Conservation (phyloP, 495 filamentous ascomycete species). For the Articulospora tetracladia region DNA sequence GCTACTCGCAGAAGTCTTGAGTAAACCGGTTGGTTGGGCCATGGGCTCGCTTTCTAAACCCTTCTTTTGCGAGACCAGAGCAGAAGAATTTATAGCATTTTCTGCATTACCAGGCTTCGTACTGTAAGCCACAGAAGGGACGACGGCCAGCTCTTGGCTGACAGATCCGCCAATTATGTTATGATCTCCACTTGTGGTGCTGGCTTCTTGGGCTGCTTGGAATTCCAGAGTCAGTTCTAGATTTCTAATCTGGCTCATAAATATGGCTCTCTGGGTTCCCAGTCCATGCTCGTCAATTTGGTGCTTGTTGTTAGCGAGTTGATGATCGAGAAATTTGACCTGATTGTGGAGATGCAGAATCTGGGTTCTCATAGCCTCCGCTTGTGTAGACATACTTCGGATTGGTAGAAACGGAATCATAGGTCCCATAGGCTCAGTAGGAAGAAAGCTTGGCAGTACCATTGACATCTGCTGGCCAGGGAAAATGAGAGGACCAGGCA, state of each 20-base stretch:
- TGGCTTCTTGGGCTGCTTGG: slow-evolving; percentile 13
- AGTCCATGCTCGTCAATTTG: slow-evolving; percentile 40
- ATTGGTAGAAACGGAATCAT: slow-evolving; percentile 8
- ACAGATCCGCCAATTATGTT: not conserved
- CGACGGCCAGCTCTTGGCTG: not conserved
- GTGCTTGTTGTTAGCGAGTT: slow-evolving; percentile 43
- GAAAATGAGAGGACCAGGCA: slow-evolving; percentile 24
- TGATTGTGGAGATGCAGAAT: slow-evolving; percentile 22
- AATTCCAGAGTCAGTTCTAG: slow-evolving; percentile 13
- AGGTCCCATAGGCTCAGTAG: not conserved
- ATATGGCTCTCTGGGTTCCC: slow-evolving; percentile 6
- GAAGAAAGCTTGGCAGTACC: not conserved
- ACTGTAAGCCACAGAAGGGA: not conserved
- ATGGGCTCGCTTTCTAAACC: not conserved
- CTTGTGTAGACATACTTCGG: not conserved
- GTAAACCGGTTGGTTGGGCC: not conserved
- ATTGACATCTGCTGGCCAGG: slow-evolving; percentile 17
- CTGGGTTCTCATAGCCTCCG: slow-evolving; percentile 17
- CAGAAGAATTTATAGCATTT: not conserved
- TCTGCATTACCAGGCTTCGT: not conserved
- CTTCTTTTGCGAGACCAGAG: not conserved
- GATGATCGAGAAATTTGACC: slow-evolving; percentile 42
- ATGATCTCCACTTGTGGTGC: not conserved
- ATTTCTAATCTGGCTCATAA: slow-evolving; percentile 14
- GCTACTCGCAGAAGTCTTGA: not conserved